These are phyloP conservation scores for Fraxinus sp. DNA, from an alignment of 305 asterid species.

Conservation along the genomic window DNA sequence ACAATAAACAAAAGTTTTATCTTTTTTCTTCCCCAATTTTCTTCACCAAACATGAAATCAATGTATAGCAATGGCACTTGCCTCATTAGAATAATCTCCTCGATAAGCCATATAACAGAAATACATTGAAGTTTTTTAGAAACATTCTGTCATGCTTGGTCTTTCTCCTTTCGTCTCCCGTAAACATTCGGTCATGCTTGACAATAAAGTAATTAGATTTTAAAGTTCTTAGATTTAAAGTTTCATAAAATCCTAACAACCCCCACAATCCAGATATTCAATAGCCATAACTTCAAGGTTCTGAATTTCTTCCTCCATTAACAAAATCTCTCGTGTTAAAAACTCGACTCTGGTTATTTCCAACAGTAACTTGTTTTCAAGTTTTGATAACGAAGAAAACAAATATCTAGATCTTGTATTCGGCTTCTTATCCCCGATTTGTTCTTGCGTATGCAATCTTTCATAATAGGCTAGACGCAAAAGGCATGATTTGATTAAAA, in stretches of 20 bases:
- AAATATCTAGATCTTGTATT: slow-evolving; percentile 36
- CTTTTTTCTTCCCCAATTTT: not conserved
- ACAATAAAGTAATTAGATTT: no score
- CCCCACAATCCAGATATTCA: no score
- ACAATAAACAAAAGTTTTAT: no score
- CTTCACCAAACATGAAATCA: not conserved
- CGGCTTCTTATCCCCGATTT: slow-evolving; percentile 28
- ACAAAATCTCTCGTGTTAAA: slow-evolving; percentile 33
- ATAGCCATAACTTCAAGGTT: slow-evolving; percentile 32
- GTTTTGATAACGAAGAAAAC: slow-evolving; percentile 38
- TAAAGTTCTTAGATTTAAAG: no score
- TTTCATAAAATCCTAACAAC: no score
- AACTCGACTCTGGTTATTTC: slow-evolving; percentile 42
- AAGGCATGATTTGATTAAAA: slow-evolving; percentile 9
- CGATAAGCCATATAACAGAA: not conserved
- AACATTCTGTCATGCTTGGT: not conserved
- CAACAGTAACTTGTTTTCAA: slow-evolving; percentile 40
- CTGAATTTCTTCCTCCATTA: slow-evolving; percentile 33
- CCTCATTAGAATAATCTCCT: not conserved
- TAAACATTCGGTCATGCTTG: no score
- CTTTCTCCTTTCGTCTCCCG: no score
- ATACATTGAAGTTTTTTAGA: not conserved
- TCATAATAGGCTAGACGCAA: not conserved
- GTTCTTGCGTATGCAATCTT: slow-evolving; percentile 24
- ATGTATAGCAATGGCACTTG: not conserved